A percentile compares a stretch with the other conserved stretches of the same genome.
Evolutionary conservation across 2,329 filamentous ascomycete genomes (phyloP).

Genomic region (Exophiala sideris): DNA sequence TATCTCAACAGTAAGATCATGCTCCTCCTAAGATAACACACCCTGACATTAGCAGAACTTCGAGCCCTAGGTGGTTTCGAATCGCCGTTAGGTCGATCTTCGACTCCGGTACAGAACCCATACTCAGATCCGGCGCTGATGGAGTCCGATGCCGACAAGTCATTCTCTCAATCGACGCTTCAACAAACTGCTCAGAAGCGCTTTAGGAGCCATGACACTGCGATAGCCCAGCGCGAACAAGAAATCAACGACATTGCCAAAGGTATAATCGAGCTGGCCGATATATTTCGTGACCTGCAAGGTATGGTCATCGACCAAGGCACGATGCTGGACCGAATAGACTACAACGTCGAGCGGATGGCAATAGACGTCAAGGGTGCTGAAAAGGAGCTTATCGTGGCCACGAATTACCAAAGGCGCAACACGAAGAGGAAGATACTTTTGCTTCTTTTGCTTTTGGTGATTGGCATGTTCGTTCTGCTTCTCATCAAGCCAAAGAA

Average conservation of each 20-base stretch:
- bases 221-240: slow-evolving; percentile 85
- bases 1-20: slow-evolving; percentile 78
- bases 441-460: slow-evolving; percentile 76
- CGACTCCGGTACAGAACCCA: slow-evolving; percentile 55
- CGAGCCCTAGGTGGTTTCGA: slow-evolving; percentile 66
- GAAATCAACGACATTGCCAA: slow-evolving; percentile 98
- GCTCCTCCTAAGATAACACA: too few species aligned
- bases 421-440: slow-evolving; percentile 91
- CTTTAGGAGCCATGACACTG: slow-evolving; percentile 69
- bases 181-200: slow-evolving; percentile 67
- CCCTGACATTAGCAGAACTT: slow-evolving; percentile 54
- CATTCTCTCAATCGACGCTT: slow-evolving; percentile 83
- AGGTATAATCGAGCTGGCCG: slow-evolving; percentile 93
- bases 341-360: slow-evolving; percentile 98
- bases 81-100: slow-evolving; percentile 42
- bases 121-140: slow-evolving; percentile 84
- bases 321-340: slow-evolving; percentile 87
- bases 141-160: slow-evolving; percentile 91
- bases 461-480: slow-evolving; percentile 82
- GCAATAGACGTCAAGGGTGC: slow-evolving; percentile 88
- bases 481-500: slow-evolving; percentile 73
- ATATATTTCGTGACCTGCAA: slow-evolving; percentile 95
- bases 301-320: slow-evolving; percentile 92
- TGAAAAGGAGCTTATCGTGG: slow-evolving; percentile 75
- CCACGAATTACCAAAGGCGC: slow-evolving; percentile 82